phyloP scores from a whole-genome alignment of 768 basidiomycete species.

The Boletellus sp. region DNA sequence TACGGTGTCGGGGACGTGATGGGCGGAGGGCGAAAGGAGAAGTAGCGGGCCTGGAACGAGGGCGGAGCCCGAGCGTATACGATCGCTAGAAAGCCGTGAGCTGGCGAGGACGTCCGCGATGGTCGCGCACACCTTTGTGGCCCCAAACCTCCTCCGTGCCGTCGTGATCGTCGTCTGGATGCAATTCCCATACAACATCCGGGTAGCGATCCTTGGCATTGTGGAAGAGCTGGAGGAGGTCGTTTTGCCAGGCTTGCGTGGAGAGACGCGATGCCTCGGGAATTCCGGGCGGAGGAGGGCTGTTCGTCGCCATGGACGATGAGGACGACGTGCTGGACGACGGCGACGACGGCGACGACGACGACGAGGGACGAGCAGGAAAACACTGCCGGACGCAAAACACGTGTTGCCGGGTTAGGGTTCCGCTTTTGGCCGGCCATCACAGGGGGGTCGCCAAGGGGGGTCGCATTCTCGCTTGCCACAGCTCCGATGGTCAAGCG shows the following conservation, averaged over 20 bases:
- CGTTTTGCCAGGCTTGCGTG: constrained; percentile 72
- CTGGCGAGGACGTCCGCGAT: neutral
- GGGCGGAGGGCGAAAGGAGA: constrained; percentile 66
- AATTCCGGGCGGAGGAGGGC: constrained; percentile 27
- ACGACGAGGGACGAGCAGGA: neutral
- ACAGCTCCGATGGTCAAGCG: constrained; percentile 3
- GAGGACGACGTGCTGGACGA: constrained; percentile 26
- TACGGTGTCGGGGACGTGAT: constrained; percentile 48
- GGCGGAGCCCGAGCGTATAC: constrained; percentile 94
- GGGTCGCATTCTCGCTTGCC: too few relatives aligned
- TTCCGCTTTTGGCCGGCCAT: neutral
- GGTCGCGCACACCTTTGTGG: constrained; percentile 74
- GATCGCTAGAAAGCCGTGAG: constrained; percentile 54
- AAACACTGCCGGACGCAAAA: constrained; percentile 17
- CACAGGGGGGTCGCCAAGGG: constrained; percentile 2
- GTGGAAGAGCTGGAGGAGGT: constrained; percentile 73
- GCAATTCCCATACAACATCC: constrained; percentile 94
- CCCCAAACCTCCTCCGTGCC: constrained; percentile 71
- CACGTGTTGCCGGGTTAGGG: constrained; percentile 33
- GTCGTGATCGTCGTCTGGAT: constrained; percentile 51
- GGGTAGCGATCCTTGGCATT: constrained; percentile 88
- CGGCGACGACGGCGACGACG: constrained; percentile 20
- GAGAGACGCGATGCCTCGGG: constrained; percentile 63
- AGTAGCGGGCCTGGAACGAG: constrained; percentile 86
- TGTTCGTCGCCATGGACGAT: constrained; percentile 27